Evolutionary conservation across 257 asterid genomes (phyloP).

Genomic region (Oldenlandia corymbosa): DNA sequence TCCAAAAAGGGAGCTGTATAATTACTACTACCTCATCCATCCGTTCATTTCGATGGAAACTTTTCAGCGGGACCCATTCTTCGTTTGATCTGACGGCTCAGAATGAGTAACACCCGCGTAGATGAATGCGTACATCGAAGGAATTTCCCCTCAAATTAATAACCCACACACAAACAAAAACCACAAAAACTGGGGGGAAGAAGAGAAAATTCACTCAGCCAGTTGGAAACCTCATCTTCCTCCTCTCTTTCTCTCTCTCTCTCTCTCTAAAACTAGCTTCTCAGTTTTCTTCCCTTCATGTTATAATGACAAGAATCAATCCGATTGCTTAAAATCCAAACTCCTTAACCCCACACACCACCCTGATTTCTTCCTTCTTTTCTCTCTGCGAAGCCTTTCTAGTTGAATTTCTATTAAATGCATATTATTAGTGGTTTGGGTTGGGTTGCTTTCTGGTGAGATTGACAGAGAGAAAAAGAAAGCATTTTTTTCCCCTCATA

Average conservation of each 20-base stretch:
- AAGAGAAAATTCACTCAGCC: too few relatives aligned
- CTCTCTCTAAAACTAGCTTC: conserved; percentile 13
- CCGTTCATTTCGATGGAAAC: conserved; percentile 6
- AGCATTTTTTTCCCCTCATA: neutral
- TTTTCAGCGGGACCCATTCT: neutral
- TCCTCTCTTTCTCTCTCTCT: conserved; percentile 22
- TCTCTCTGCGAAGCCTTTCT: conserved; percentile 8
- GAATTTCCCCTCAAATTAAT: conserved; percentile 25
- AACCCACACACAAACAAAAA: conserved; percentile 22
- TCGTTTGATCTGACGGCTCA: conserved; percentile 31
- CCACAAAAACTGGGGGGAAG: conserved; percentile 19
- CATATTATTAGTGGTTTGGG: conserved; percentile 1
- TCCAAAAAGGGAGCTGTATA: conserved; percentile 10
- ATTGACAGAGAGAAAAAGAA: neutral
- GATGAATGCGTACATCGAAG: conserved; percentile 23
- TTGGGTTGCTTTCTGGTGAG: neutral
- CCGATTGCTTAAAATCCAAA: conserved; percentile 30
- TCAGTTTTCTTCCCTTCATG: conserved; percentile 15
- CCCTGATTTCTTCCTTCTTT: neutral
- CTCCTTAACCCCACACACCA: neutral
- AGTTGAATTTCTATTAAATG: conserved; percentile 15
- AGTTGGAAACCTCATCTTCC: conserved; percentile 34
- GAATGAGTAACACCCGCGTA: conserved; percentile 16
- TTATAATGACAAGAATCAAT: conserved; percentile 46
- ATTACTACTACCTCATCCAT: conserved; percentile 20